phyloP scores from a whole-genome alignment of 331 rosid species.

The Rhamnella rubrinervis region DNA sequence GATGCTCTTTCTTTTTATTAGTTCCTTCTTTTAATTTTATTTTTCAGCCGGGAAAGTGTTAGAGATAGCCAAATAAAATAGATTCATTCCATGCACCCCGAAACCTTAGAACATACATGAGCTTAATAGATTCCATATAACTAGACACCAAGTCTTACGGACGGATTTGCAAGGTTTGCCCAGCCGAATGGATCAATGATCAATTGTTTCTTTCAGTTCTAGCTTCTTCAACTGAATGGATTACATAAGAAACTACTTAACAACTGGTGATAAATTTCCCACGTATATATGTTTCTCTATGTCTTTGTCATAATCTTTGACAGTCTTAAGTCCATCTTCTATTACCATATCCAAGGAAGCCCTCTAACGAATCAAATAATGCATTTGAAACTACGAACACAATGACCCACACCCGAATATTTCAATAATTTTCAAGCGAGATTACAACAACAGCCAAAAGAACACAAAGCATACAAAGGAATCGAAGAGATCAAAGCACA shows the following conservation, averaged over 20 bases:
- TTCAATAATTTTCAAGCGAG: background rate
- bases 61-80: too few species aligned
- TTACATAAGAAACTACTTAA: background rate
- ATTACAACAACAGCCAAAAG: background rate
- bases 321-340: slow-evolving; percentile 4
- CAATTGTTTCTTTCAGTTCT: background rate
- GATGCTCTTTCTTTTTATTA: too few species aligned
- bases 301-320: background rate
- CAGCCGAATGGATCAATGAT: background rate
- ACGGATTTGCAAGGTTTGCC: background rate
- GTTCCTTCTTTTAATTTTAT: too few species aligned
- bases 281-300: background rate
- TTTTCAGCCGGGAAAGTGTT: too few species aligned
- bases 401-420: background rate
- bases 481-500: slow-evolving; percentile 12
- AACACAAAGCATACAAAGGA: background rate
- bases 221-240: background rate
- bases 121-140: too few species aligned
- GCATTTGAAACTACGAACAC: background rate
- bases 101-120: too few species aligned
- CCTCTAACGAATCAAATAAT: background rate
- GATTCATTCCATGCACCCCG: too few species aligned
- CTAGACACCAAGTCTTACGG: too few species aligned
- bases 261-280: background rate
- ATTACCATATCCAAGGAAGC: slow-evolving; percentile 2